These are phyloP conservation scores for Wickerhamomyces queroliae DNA, from an alignment of 805 yeast species.

Conservation along the genomic window DNA sequence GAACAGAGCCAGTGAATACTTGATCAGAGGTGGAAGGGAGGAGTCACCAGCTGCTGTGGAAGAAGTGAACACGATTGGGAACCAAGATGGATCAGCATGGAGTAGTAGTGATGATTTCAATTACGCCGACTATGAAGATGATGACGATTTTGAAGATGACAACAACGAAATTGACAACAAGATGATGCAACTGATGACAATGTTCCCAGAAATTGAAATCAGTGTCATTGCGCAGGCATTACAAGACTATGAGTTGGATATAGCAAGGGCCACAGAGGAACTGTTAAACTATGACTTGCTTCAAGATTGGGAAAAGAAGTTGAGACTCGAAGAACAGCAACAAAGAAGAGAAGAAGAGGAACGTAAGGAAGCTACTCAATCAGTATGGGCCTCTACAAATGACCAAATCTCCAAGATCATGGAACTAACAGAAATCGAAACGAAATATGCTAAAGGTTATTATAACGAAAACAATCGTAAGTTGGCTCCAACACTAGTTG, in stretches of 20 bases:
- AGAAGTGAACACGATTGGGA: too few species aligned
- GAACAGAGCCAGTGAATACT: slow-evolving; percentile 11
- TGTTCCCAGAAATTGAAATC: slow-evolving; percentile 39
- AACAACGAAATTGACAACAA: not conserved
- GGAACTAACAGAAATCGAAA: slow-evolving; percentile 15
- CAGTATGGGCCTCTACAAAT: slow-evolving; percentile 10
- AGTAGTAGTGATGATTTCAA: too few species aligned
- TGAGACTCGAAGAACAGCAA: not conserved
- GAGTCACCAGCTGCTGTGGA: too few species aligned
- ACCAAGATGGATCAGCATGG: too few species aligned
- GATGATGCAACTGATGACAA: slow-evolving; percentile 23
- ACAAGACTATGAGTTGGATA: slow-evolving; percentile 24
- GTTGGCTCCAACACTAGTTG: slow-evolving; percentile 29
- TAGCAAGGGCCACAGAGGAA: slow-evolving; percentile 26
- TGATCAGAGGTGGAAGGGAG: not conserved
- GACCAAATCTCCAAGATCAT: slow-evolving; percentile 17
- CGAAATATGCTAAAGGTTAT: slow-evolving; percentile 16
- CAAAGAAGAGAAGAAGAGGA: not conserved
- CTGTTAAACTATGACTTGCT: slow-evolving; percentile 21
- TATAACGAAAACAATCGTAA: slow-evolving; percentile 25
- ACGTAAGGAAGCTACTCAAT: not conserved
- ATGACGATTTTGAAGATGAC: not conserved
- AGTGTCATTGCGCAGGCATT: slow-evolving; percentile 25
- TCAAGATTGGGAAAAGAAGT: slow-evolving; percentile 2
- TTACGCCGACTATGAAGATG: not conserved